Conservation (phyloP, 768 basidiomycete species). For the Suillus occidentalis region DNA sequence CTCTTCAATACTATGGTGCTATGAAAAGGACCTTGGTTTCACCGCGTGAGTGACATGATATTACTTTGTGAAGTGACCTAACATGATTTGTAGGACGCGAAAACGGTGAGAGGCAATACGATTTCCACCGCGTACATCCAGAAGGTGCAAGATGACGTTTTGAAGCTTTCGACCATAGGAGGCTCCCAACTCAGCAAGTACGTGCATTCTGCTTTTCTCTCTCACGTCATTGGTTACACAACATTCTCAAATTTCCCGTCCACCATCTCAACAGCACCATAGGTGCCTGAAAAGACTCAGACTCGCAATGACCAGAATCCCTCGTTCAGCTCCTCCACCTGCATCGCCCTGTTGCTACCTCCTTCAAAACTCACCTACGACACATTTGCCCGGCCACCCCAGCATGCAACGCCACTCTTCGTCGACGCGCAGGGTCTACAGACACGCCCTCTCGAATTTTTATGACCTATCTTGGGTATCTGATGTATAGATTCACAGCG, state of each 20-base stretch:
- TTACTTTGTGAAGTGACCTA: not conserved
- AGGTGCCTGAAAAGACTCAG: not conserved
- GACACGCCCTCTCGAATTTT: not conserved
- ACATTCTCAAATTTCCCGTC: not conserved
- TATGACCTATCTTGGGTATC: not conserved
- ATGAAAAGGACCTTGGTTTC: slow-evolving; percentile 98
- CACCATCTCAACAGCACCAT: not conserved
- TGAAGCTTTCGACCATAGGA: too few species aligned
- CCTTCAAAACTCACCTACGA: not conserved
- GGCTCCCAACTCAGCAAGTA: too few species aligned
- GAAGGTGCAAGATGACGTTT: too few species aligned
- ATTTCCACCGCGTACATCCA: too few species aligned
- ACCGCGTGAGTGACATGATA: slow-evolving; percentile 60
- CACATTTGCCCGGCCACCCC: not conserved
- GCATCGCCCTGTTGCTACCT: not conserved
- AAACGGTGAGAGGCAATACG: slow-evolving; percentile 88
- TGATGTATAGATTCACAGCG: not conserved
- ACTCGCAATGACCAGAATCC: not conserved
- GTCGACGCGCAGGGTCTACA: not conserved
- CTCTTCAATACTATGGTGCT: slow-evolving; percentile 95
- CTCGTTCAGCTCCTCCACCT: not conserved
- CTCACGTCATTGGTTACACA: not conserved
- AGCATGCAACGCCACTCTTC: not conserved
- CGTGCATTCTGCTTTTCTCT: not conserved
- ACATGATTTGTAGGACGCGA: slow-evolving; percentile 61